Conservation (phyloP, 2,329 filamentous ascomycete genomes). For the Fusarium stilboides region DNA sequence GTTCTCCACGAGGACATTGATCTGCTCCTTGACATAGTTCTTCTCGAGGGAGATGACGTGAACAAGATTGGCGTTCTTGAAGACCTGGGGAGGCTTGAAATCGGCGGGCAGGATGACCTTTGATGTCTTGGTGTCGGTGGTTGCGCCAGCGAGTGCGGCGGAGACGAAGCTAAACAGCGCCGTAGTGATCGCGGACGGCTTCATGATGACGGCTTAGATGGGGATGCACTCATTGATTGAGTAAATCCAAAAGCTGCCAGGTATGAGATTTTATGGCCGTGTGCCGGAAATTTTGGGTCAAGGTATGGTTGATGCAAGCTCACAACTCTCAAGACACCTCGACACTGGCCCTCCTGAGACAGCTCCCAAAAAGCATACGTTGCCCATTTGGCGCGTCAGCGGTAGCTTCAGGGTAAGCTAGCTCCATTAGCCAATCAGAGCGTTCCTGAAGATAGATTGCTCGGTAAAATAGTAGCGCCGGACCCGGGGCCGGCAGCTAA, state of each 20-base stretch:
- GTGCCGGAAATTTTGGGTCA: slow-evolving; percentile 28
- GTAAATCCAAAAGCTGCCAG: slow-evolving; percentile 44
- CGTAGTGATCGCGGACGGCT: slow-evolving; percentile 66
- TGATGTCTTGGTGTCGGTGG: slow-evolving; percentile 64
- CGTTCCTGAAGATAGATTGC: slow-evolving; percentile 2
- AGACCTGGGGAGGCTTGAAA: slow-evolving; percentile 90
- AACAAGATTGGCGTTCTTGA: slow-evolving; percentile 93
- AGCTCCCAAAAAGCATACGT: slow-evolving; percentile 56
- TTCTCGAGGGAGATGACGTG: slow-evolving; percentile 94
- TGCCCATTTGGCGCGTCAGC: slow-evolving; percentile 53
- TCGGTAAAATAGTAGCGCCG: slow-evolving; percentile 48
- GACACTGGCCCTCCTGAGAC: slow-evolving; percentile 48
- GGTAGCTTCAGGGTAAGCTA: slow-evolving; percentile 49
- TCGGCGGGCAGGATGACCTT: slow-evolving; percentile 72
- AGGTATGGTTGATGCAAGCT: slow-evolving; percentile 37
- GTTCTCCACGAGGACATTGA: slow-evolving; percentile 97
- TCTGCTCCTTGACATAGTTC: slow-evolving; percentile 87
- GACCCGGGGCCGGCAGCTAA: slow-evolving; percentile 16
- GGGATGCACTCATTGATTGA: slow-evolving; percentile 55
- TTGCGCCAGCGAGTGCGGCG: slow-evolving; percentile 59
- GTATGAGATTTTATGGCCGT: slow-evolving; percentile 27
- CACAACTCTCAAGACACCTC: slow-evolving; percentile 44
- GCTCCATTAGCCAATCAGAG: slow-evolving; percentile 49
- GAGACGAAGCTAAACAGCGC: slow-evolving; percentile 72
- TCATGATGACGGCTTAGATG: slow-evolving; percentile 55